Evolutionary conservation across 1,284 basidiomycete species (phyloP).

Genomic region (Clitocybe nebularis): DNA sequence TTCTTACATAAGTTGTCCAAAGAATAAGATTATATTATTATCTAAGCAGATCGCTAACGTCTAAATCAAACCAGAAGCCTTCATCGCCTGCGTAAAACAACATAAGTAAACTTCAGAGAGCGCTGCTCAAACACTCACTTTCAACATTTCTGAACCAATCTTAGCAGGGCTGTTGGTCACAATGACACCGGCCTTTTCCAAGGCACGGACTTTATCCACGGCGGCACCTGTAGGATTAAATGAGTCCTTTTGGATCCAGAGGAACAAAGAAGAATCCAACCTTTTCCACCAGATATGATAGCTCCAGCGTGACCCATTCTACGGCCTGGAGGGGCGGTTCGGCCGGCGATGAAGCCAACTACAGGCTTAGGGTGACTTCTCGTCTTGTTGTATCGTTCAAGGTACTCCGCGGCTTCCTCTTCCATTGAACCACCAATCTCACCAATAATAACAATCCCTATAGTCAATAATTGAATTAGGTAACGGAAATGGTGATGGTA

Average conservation of each 20-base stretch:
- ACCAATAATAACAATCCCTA: constrained; percentile 95
- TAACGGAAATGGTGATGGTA: neutral
- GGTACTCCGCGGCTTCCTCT: constrained; percentile 97
- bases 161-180: constrained; percentile 97
- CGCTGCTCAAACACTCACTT: constrained; percentile 43
- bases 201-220: constrained; percentile 92
- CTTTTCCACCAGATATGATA: constrained; percentile 97
- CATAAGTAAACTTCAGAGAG: neutral
- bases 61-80: constrained; percentile 78
- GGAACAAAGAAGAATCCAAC: constrained; percentile 34
- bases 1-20: too few relatives aligned
- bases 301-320: constrained; percentile 99
- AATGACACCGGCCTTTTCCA: constrained; percentile 89
- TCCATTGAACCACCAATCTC: constrained; percentile 99
- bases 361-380: constrained; percentile 89
- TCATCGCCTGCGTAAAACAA: constrained; percentile 61
- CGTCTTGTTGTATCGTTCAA: constrained; percentile 92
- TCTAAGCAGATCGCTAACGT: constrained; percentile 12
- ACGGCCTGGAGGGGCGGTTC: constrained; percentile 95
- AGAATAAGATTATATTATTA: constrained; percentile 9
- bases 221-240: constrained; percentile 64
- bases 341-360: constrained; percentile 96
- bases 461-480: neutral
- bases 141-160: constrained; percentile 85
- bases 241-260: too few relatives aligned